Percentiles rank a stretch among this genome's conserved stretches.
phyloP scores from a whole-genome alignment of 192 early-diverging fungal species.

The Podila epigama region DNA sequence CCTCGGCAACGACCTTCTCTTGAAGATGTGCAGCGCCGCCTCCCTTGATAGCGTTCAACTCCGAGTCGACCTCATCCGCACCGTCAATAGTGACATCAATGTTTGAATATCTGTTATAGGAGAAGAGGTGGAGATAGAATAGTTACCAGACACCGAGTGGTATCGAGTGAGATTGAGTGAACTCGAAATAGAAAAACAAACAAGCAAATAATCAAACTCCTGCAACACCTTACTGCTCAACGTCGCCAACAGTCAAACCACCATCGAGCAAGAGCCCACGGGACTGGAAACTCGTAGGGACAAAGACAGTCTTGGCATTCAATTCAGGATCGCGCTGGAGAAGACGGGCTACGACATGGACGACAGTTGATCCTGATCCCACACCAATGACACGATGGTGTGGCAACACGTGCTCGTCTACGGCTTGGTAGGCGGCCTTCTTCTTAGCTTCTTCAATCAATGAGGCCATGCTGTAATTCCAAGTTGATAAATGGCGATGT shows the following conservation, averaged over 20 bases:
- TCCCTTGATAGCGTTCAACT: constrained; percentile 94
- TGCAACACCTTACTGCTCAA: constrained; percentile 71
- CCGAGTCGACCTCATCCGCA: constrained; percentile 84
- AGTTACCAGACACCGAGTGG: background rate
- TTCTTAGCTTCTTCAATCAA: constrained; percentile 80
- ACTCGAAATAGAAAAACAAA: background rate
- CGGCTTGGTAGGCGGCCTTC: constrained; percentile 86
- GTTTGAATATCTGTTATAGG: constrained; percentile 60
- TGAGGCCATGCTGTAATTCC: constrained; percentile 34
- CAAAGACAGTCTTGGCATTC: constrained; percentile 78
- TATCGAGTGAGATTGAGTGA: background rate
- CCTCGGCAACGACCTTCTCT: constrained; percentile 91
- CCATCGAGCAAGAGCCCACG: constrained; percentile 82
- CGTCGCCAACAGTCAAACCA: constrained; percentile 78
- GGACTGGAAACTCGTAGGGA: constrained; percentile 95
- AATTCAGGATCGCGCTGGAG: constrained; percentile 66
- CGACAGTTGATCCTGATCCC: constrained; percentile 87
- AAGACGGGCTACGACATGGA: constrained; percentile 86
- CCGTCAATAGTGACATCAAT: constrained; percentile 95
- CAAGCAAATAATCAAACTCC: background rate
- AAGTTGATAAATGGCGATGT: background rate
- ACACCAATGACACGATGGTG: constrained; percentile 82
- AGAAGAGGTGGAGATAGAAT: background rate
- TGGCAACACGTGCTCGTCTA: constrained; percentile 84
- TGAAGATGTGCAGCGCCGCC: constrained; percentile 94